Conservation (phyloP, 2,329 filamentous ascomycete genomes). For the Pyrenophora graminea region DNA sequence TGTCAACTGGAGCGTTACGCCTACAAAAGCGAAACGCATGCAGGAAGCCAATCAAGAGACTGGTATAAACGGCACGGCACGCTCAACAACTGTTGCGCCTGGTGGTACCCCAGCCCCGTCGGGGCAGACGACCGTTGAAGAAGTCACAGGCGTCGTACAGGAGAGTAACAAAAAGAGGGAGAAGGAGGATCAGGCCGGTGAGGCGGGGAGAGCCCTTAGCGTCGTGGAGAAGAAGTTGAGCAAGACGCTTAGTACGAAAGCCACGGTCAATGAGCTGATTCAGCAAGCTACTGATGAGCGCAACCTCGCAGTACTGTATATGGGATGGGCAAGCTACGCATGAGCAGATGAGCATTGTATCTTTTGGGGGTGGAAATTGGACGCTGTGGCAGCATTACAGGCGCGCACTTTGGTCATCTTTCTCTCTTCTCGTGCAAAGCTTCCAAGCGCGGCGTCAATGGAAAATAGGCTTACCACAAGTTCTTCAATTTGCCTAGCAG, state of each 20-base stretch:
- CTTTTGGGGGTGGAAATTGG: too few species aligned
- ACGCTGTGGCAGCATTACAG: background rate
- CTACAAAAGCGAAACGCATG: conserved; percentile 67
- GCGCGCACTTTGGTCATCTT: background rate
- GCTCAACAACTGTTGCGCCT: conserved; percentile 36
- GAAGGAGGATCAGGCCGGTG: conserved; percentile 65
- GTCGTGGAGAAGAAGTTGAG: conserved; percentile 95
- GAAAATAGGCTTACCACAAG: background rate
- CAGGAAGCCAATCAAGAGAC: conserved; percentile 64
- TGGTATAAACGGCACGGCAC: conserved; percentile 39
- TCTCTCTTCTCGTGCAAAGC: background rate
- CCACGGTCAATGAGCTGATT: conserved; percentile 95
- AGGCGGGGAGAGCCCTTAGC: conserved; percentile 88
- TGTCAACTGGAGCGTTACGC: conserved; percentile 91
- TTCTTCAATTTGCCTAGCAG: background rate
- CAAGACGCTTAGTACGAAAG: conserved; percentile 90
- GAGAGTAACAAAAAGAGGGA: conserved; percentile 48
- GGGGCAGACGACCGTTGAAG: conserved; percentile 23
- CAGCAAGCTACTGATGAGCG: conserved; percentile 92
- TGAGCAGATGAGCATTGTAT: background rate
- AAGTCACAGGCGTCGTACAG: conserved; percentile 27
- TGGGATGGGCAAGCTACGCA: conserved; percentile 46
- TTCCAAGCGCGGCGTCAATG: background rate
- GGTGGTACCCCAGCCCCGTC: conserved; percentile 39
- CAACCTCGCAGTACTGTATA: conserved; percentile 83